Conservation (phyloP, 192 early-diverging fungal genomes). For the Podila clonocystis region DNA sequence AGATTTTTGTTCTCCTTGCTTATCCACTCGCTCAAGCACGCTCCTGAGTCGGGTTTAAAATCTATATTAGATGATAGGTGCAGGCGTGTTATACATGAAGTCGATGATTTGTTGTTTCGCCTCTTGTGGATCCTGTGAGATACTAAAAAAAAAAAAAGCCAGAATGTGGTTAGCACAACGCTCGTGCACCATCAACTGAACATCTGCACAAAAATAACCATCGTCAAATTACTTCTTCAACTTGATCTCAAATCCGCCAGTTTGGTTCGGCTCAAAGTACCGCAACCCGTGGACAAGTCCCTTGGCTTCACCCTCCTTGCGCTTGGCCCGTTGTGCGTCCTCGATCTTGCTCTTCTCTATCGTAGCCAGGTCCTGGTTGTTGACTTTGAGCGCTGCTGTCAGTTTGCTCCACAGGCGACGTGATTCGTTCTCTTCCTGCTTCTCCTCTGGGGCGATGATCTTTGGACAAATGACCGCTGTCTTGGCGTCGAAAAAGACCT, state of each 20-base stretch:
- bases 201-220: not conserved
- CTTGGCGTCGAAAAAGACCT: constrained; percentile 79
- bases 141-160: constrained; percentile 16
- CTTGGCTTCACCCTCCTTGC: constrained; percentile 61
- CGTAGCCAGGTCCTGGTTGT: constrained; percentile 76
- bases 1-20: too few species aligned
- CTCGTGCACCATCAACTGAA: not conserved
- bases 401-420: constrained; percentile 81
- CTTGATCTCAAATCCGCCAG: constrained; percentile 56
- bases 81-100: constrained; percentile 41
- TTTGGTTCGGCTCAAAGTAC: constrained; percentile 63
- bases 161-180: not conserved
- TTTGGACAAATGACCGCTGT: constrained; percentile 74
- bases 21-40: not conserved
- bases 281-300: constrained; percentile 67
- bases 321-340: constrained; percentile 72
- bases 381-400: constrained; percentile 71
- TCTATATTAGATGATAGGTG: not conserved
- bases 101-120: constrained; percentile 48
- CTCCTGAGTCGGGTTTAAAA: not conserved
- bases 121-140: constrained; percentile 42
- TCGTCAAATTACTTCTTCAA: constrained; percentile 30
- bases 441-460: constrained; percentile 68
- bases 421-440: constrained; percentile 88
- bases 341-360: constrained; percentile 77